phyloP scores from a whole-genome alignment of 805 yeast genomes.

The Sugiyamaella boreocaroliniensis region DNA sequence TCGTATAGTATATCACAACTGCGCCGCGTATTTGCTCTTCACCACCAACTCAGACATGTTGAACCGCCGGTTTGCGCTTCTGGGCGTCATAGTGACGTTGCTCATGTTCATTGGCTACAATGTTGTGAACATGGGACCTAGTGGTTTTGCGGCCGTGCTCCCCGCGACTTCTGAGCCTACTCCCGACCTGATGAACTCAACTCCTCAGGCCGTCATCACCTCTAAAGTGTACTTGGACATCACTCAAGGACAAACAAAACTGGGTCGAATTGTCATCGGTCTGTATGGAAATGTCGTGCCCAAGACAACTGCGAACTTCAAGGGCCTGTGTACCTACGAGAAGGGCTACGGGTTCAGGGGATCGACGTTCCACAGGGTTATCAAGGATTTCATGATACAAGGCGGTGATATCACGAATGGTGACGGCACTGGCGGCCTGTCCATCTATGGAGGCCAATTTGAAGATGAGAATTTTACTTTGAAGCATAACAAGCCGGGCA shows the following conservation, averaged over 20 bases:
- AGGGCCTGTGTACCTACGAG: conserved; percentile 83
- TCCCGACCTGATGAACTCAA: neutral
- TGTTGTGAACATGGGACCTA: neutral
- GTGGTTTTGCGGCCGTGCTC: neutral
- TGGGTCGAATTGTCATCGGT: conserved; percentile 85
- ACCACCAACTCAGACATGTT: neutral
- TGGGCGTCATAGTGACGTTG: neutral
- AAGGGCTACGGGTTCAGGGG: conserved; percentile 73
- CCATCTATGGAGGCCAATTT: conserved; percentile 44
- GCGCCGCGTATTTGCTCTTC: neutral
- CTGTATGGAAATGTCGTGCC: conserved; percentile 51
- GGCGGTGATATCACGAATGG: conserved; percentile 40
- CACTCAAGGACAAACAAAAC: conserved; percentile 61
- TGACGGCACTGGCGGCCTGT: conserved; percentile 72
- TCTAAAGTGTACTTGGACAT: conserved; percentile 78
- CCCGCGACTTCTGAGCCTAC: neutral
- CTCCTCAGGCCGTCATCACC: conserved; percentile 45
- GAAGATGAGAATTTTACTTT: conserved; percentile 34
- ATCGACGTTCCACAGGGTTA: conserved; percentile 77
- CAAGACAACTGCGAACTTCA: conserved; percentile 81
- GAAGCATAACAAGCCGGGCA: conserved; percentile 71
- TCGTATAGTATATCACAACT: neutral
- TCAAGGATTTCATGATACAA: conserved; percentile 64
- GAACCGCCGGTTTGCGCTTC: neutral
- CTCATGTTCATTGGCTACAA: neutral